Evolutionary conservation across 2,329 filamentous ascomycete species (phyloP).

Genomic region (Ambrosiella cleistominuta): DNA sequence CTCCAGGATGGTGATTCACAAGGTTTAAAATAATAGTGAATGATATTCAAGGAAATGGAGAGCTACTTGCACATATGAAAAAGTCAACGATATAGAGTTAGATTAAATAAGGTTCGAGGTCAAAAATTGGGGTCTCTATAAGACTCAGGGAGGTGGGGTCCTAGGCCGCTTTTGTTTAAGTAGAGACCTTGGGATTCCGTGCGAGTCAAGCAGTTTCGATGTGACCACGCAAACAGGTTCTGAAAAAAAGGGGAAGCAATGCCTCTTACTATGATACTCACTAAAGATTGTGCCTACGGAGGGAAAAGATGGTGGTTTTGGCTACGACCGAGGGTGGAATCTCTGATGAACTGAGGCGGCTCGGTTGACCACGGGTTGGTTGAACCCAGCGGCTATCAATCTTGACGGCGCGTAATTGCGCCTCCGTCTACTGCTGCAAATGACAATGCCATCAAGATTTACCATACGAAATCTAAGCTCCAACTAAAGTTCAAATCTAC

Average conservation of each 20-base stretch:
- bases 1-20: too few species aligned
- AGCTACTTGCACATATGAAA: too few species aligned
- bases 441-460: too few species aligned
- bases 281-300: not conserved
- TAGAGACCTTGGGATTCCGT: not conserved
- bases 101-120: not conserved
- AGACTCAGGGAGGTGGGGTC: not conserved
- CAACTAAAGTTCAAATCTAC: too few species aligned
- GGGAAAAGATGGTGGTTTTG: not conserved
- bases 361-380: not conserved
- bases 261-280: not conserved
- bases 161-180: not conserved
- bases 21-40: too few species aligned
- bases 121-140: not conserved
- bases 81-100: not conserved
- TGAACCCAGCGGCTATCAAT: not conserved
- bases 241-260: not conserved
- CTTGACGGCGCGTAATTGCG: not conserved
- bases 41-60: too few species aligned
- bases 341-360: not conserved
- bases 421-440: not conserved
- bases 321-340: not conserved
- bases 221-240: not conserved
- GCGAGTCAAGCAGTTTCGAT: not conserved
- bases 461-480: too few species aligned